Conservation (phyloP, 1,284 basidiomycete genomes). For the Ceratobasidium sp. region DNA sequence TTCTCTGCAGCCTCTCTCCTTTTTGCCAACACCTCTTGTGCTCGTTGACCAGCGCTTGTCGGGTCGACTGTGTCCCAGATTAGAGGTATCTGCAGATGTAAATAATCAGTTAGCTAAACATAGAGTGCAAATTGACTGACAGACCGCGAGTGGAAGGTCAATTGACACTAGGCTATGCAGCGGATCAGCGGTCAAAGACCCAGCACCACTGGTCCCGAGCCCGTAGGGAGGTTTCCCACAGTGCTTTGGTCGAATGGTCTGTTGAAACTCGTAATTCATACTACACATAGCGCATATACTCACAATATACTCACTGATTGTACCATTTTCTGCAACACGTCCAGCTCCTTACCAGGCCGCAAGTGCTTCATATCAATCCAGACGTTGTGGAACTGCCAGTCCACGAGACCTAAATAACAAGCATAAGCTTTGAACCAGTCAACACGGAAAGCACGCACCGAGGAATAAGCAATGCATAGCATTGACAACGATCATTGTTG, state of each 20-base stretch:
- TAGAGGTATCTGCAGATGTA: not conserved
- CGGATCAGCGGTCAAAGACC: not conserved
- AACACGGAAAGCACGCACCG: slow-evolving; percentile 5
- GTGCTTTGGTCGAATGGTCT: not conserved
- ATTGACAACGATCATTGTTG: slow-evolving; percentile 43
- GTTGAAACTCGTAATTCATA: not conserved
- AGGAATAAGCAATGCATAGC: slow-evolving; percentile 47
- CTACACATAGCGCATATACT: not conserved
- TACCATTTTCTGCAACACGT: not conserved
- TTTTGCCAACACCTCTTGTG: not conserved
- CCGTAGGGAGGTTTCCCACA: not conserved
- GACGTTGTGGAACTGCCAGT: slow-evolving; percentile 4
- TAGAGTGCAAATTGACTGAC: not conserved
- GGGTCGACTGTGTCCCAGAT: not conserved
- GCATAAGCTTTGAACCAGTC: no score
- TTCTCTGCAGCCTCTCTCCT: not conserved
- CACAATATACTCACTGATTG: not conserved
- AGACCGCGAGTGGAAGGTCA: not conserved
- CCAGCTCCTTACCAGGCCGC: not conserved
- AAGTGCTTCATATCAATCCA: slow-evolving; percentile 7
- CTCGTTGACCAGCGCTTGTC: not conserved
- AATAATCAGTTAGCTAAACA: not conserved
- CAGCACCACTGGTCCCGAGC: not conserved
- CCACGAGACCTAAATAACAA: not conserved
- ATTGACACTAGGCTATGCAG: not conserved